Evolutionary conservation across 768 basidiomycete genomes (phyloP).

Genomic region (Collybia sp.): DNA sequence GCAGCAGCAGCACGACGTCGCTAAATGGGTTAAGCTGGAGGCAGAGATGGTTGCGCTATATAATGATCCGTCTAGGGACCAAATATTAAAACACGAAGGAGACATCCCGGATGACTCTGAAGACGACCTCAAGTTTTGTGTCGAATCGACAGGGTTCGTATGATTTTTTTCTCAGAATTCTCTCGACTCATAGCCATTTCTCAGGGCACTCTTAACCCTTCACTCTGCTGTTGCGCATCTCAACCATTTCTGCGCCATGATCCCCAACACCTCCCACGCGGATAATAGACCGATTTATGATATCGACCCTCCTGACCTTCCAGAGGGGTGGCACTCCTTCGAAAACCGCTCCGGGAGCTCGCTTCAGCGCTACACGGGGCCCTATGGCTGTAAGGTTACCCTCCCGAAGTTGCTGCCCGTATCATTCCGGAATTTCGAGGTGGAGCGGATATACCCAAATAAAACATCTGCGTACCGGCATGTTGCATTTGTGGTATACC

Average conservation of each 20-base stretch:
- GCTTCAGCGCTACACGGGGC: slow-evolving; percentile 37
- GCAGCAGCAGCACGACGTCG: slow-evolving; percentile 33
- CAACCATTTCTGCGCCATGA: slow-evolving; percentile 68
- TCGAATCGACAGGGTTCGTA: slow-evolving; percentile 62
- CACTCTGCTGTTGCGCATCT: slow-evolving; percentile 67
- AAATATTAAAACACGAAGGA: slow-evolving; percentile 17
- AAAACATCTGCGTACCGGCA: slow-evolving; percentile 66
- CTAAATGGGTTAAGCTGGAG: slow-evolving; percentile 56
- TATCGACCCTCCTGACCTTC: slow-evolving; percentile 60
- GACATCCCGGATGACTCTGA: slow-evolving; percentile 21
- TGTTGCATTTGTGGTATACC: slow-evolving; percentile 69
- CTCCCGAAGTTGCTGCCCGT: slow-evolving; percentile 53
- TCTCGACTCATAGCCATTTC: not conserved
- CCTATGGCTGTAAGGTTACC: slow-evolving; percentile 61
- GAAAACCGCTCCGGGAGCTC: slow-evolving; percentile 15
- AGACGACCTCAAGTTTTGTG: slow-evolving; percentile 36
- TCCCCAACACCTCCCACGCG: slow-evolving; percentile 48
- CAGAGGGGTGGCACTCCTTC: slow-evolving; percentile 55
- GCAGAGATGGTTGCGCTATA: slow-evolving; percentile 58
- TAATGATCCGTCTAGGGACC: slow-evolving; percentile 34
- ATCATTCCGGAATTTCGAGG: slow-evolving; percentile 47
- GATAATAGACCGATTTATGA: slow-evolving; percentile 57
- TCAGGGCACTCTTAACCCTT: slow-evolving; percentile 66
- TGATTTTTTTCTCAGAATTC: not conserved
- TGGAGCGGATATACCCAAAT: slow-evolving; percentile 41